Conservation (phyloP, 192 early-diverging fungal species). For the Rhizophlyctis rosea region DNA sequence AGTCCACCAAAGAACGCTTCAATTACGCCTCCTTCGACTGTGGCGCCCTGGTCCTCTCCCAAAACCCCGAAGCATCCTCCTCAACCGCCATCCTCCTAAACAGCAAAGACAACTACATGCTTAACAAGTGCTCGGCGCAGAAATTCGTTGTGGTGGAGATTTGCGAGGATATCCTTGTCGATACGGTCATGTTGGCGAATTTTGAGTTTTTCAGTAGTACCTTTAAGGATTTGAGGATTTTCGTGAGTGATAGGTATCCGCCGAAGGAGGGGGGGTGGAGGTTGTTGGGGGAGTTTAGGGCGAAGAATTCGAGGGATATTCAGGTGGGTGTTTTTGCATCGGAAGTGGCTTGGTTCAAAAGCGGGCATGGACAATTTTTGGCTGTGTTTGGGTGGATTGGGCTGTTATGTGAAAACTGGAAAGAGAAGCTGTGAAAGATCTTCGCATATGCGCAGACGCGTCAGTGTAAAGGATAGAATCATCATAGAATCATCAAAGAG, state of each 20-base stretch:
- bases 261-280: conserved; percentile 75
- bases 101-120: conserved; percentile 94
- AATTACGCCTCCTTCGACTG: conserved; percentile 95
- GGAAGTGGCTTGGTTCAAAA: not conserved
- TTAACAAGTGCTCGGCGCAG: conserved; percentile 77
- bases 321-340: conserved; percentile 32
- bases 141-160: conserved; percentile 92
- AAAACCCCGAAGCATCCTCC: conserved; percentile 82
- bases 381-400: not conserved
- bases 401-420: too few relatives aligned
- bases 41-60: conserved; percentile 79
- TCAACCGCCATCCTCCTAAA: conserved; percentile 79
- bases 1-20: conserved; percentile 71
- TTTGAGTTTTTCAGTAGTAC: conserved; percentile 96
- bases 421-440: too few relatives aligned
- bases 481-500: too few relatives aligned
- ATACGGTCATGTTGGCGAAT: conserved; percentile 87
- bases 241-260: conserved; percentile 72
- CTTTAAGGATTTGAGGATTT: conserved; percentile 83
- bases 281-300: conserved; percentile 77
- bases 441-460: too few relatives aligned
- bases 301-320: conserved; percentile 77
- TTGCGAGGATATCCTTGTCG: conserved; percentile 90
- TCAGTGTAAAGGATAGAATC: too few relatives aligned
- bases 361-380: not conserved